phyloP scores from a whole-genome alignment of 192 early-diverging fungal genomes.

The Umbelopsis vinacea region DNA sequence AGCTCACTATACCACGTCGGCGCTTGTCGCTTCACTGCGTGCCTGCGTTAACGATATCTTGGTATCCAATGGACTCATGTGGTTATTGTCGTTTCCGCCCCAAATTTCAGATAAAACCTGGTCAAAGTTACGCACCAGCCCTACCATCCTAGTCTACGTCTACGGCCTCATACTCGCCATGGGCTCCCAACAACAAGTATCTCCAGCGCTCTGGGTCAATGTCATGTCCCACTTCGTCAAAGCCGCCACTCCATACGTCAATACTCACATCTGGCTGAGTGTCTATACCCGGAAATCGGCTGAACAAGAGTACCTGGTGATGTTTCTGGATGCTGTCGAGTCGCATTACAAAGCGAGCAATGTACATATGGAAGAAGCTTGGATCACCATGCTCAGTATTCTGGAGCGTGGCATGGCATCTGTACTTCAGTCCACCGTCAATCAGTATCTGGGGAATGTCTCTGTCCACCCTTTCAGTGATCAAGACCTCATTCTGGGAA shows the following conservation, averaged over 20 bases:
- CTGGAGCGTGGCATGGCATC: not conserved
- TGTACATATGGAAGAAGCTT: not conserved
- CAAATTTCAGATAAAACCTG: conserved; percentile 29
- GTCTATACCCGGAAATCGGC: not conserved
- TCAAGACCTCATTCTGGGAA: conserved; percentile 29
- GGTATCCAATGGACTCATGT: conserved; percentile 17
- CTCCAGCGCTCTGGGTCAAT: not conserved
- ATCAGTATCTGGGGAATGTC: conserved; percentile 28
- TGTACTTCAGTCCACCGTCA: not conserved
- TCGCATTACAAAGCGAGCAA: not conserved
- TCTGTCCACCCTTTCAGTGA: conserved; percentile 7
- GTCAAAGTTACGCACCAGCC: conserved; percentile 9
- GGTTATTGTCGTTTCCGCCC: conserved; percentile 27
- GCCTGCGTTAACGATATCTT: conserved; percentile 28
- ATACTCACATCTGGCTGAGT: conserved; percentile 7
- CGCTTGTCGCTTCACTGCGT: conserved; percentile 21
- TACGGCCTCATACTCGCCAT: conserved; percentile 34
- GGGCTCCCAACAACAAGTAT: not conserved
- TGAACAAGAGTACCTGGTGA: not conserved
- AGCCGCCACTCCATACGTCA: not conserved
- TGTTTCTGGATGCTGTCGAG: not conserved
- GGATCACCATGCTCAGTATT: conserved; percentile 2
- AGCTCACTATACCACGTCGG: conserved; percentile 12
- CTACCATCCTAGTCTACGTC: conserved; percentile 28
- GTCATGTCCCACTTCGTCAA: conserved; percentile 28